Evolutionary conservation across 2,329 filamentous ascomycete species (phyloP).

Genomic region (Penicillium fuscoglaucum): DNA sequence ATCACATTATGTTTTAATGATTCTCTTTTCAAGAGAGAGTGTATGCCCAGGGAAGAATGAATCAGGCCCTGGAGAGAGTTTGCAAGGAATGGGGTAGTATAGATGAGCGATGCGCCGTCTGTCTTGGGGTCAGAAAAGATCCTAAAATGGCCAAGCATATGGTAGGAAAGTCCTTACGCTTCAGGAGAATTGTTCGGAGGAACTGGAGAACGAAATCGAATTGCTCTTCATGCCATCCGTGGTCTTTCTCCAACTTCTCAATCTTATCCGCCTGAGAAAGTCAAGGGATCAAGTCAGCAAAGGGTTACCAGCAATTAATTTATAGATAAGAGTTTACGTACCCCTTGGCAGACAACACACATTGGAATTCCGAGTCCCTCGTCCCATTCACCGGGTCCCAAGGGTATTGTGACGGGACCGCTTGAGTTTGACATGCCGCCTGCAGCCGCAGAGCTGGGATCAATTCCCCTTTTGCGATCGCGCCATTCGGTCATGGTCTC

Average conservation of each 20-base stretch:
- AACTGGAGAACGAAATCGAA: constrained; percentile 96
- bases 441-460: constrained; percentile 58
- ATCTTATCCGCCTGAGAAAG: constrained; percentile 73
- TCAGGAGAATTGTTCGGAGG: constrained; percentile 82
- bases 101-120: constrained; percentile 84
- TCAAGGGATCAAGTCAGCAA: constrained; percentile 23
- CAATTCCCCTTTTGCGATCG: constrained; percentile 66
- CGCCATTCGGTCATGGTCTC: constrained; percentile 80
- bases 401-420: constrained; percentile 68
- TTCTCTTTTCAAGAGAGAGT: constrained; percentile 75
- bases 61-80: constrained; percentile 77
- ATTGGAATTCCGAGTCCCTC: constrained; percentile 83
- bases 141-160: background rate
- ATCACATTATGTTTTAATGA: constrained; percentile 87
- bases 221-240: constrained; percentile 91
- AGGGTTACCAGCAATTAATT: background rate
- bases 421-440: constrained; percentile 60
- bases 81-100: constrained; percentile 73
- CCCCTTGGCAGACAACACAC: constrained; percentile 94
- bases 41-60: constrained; percentile 83
- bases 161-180: constrained; percentile 59
- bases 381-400: constrained; percentile 91
- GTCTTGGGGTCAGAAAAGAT: constrained; percentile 15
- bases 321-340: constrained; percentile 45
- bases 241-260: constrained; percentile 82